A percentile compares a stretch with the other conserved stretches of the same genome.
Conservation (phyloP, 805 yeast genomes). For the Candida khao-thaluensis region DNA sequence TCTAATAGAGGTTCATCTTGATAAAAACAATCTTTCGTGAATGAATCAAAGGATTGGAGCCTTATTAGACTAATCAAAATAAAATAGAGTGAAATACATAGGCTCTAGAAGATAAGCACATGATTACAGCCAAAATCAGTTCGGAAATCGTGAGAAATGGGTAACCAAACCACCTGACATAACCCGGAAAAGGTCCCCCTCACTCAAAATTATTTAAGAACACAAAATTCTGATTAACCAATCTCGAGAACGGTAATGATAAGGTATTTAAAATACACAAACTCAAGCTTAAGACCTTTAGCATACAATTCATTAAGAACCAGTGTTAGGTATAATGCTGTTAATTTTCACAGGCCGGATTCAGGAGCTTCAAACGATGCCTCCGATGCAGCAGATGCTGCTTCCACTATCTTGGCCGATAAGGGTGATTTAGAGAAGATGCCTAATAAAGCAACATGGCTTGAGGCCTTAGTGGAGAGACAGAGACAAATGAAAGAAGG, state of each 20-base stretch:
- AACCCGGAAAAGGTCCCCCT: constrained; percentile 2
- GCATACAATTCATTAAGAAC: background rate
- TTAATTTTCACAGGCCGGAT: constrained; percentile 32
- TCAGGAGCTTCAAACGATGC: constrained; percentile 47
- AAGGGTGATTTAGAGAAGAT: constrained; percentile 47
- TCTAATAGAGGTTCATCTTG: no score
- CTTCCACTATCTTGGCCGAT: constrained; percentile 68
- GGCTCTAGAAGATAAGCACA: no score
- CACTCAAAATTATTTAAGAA: background rate
- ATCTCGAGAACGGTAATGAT: constrained; percentile 1
- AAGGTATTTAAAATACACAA: background rate
- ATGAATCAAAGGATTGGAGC: no score
- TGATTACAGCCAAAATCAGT: background rate
- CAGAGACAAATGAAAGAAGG: constrained; percentile 71
- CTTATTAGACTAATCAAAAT: no score
- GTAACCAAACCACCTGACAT: background rate
- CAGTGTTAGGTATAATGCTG: constrained; percentile 9
- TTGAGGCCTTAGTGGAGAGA: constrained; percentile 76
- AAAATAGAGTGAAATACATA: no score
- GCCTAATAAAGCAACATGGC: constrained; percentile 70
- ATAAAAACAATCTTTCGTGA: no score
- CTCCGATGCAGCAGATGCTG: constrained; percentile 69
- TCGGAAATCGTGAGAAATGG: constrained; percentile 6
- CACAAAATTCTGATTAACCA: background rate
- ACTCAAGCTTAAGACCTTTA: background rate